Base-by-base conservation (phyloP, 345 rosid genomes). In the Erucastrum elatum region DNA sequence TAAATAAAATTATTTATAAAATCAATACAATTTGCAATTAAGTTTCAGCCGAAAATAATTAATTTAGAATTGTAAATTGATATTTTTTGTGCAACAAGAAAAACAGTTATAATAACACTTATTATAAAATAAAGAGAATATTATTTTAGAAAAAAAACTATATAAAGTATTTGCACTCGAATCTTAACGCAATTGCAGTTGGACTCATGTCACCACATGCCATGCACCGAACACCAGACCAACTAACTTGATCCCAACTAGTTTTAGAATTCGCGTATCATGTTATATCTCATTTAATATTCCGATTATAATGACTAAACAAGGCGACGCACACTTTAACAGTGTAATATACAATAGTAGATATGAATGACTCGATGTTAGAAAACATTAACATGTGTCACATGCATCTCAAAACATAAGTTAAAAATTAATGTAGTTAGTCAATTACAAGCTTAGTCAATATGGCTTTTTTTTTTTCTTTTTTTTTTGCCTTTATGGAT, bases 151-250 rank as follows among this genome's bases (percentile, higher is more conserved):
- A 21, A 21, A 21, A 21, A 21, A 21, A 21, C 21, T 17, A 15
- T 51, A 12, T 12, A 59, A 46, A 58, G 62, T 58, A 78, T 78
- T 9, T 30, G 3, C 41, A 25, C 25, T 44, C 68, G 82, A 72
- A 78, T 72, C 77, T 66, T 71, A 78, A 78, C 62, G 81, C 76
- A 13, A 72, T 72, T 66, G 82, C 82, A 73, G 82, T 78, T 78
- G 77, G 82, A 78, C 74, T 59, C 77, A 78, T 59, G 82, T 72
- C 82, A 66, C 77, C 82, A 72, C 82, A 78, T 78, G 77, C 77
- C 37, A 72, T 46, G 74, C 77, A 78, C 77, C 77, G 31, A 72
- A 78, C 69, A 46, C 74, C 68, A 72, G 72, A 46, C 74, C 68
- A 72, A 78, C 72, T 41, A 72, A 78, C 82, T 72, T 72, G 72